phyloP scores from a whole-genome alignment of 169 alveolate species.

The Plasmodium relictum region DNA sequence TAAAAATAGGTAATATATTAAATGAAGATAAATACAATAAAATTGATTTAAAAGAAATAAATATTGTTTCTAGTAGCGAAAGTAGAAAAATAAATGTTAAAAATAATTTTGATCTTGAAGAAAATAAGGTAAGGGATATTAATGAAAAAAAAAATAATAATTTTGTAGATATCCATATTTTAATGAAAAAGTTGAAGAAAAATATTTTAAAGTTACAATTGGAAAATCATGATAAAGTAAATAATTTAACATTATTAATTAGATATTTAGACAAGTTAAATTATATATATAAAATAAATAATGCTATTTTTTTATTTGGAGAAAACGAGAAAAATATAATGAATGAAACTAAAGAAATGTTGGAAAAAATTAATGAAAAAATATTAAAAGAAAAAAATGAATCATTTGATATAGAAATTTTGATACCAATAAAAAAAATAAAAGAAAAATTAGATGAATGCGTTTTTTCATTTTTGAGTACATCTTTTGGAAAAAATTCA shows the following conservation, averaged over 20 bases:
- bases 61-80: not conserved
- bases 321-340: not conserved
- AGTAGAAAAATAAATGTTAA: too few relatives aligned
- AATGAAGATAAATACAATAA: not conserved
- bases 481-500: not conserved
- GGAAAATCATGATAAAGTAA: not conserved
- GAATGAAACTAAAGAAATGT: conserved; percentile 1
- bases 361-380: conserved; percentile 5
- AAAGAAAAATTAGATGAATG: conserved; percentile 6
- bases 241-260: conserved; percentile 2
- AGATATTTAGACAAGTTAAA: conserved; percentile 35
- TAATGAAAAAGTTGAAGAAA: conserved; percentile 22
- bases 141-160: too few relatives aligned
- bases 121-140: too few relatives aligned
- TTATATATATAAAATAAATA: conserved; percentile 30
- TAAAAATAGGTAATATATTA: not conserved
- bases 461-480: not conserved
- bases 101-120: too few relatives aligned
- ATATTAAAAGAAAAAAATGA: conserved; percentile 6
- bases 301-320: not conserved
- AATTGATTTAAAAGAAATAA: not conserved
- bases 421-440: conserved; percentile 4
- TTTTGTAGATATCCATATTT: not conserved
- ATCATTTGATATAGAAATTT: conserved; percentile 1
- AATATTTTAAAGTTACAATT: conserved; percentile 3